Evolutionary conservation across 805 yeast species (phyloP), one percentile per base, ranked within the genome.

Genomic region (Myxozyma vanderwaltii): DNA sequence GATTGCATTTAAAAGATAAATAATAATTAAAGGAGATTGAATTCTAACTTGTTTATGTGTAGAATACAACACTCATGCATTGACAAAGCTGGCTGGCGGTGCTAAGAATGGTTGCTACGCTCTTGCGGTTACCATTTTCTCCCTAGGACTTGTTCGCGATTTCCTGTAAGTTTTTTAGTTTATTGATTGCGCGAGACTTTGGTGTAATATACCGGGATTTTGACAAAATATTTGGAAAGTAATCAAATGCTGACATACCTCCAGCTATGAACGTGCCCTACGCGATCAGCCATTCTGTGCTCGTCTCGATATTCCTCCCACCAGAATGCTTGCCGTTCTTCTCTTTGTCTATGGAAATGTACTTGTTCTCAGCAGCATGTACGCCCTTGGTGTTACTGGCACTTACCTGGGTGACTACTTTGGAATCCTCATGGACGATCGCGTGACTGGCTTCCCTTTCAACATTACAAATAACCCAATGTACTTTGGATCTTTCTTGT

Each of bases 371-470:
- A 75, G 85, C 31, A 89, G 97, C 23, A 92, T 94, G 98, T 92
- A 84, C 77, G 86, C 87, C 13, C 79, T 94, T 65, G 99, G 99
- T 24, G 83, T 94, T 61, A 92, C 97, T 13, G 99, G 99, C 24
- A 94, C 99, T 10, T 94, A 94, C 70, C 76, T 94, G n/a, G 99
- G 99, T 44, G 99, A 94, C 74, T 95, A 94, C 76, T 94, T 94
- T 75, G 98, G 98, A 1, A 91, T 94, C 69, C 81, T 94, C 68
- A 94, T 92, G 94, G 85, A 86, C 63, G 82, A 88, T 64, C 82
- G 96, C 70, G 96, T 94, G 60, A 86, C 92, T 17, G 85, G 88
- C 0, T 94, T 94, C 81, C 99, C 99, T 15, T 94, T 94, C 81
- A 91, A 86, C 69, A 83, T 91, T 57, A 81, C 86, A 64, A 86